Evolutionary conservation across 306 rosid species (phyloP), one percentile per base, ranked within the genome.

Genomic region (Aeschynomene evenia): DNA sequence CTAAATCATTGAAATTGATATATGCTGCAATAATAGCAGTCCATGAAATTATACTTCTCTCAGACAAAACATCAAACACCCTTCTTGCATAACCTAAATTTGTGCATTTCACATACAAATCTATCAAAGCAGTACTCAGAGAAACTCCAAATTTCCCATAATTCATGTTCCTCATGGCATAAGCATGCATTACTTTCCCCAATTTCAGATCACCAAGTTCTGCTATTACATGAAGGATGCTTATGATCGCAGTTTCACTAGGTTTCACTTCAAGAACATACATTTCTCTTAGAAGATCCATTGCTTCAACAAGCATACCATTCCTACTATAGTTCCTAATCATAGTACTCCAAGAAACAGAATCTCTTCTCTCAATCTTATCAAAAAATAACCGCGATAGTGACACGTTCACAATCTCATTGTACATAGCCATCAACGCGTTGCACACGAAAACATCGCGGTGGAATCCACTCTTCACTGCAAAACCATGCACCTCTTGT

Each of bases 261-360:
- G 85, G 87, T 84, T 53, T 79, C 22, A 84, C 62, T 65, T 72
- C 70, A 71, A 51, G 13, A 63, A 22, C 33, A 75, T 43, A 68
- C 91, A 89, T 82, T 53, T 75, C 80, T 23, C 72, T 79, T 1
- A 84, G 33, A 66, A 86, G 53, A 22, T 63, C 39, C 65, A 81
- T 64, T 39, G 96, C 90, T 76, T 86, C 92, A 57, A 57, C 48
- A 7, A 33, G 46, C 72, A 75, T 50, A 22, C 87, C 81, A 39
- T 66, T 82, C 46, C 79, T 64, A 34, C 55, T 79, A 53, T 69
- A 89, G 80, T 72, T 54, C 68, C 87, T 66, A 7, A 89, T 73
- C 88, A 86, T 82, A 8, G 85, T 82, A 70, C 88, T 89, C 96
- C 96, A 89, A 51, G 88, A 80, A 65, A 89, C 90, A 58, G 3